Percentiles rank a stretch among this genome's conserved stretches.
These are phyloP conservation scores for Fusarium pseudograminearum DNA, from an alignment of 2,329 filamentous ascomycete species.

Conservation along the genomic window DNA sequence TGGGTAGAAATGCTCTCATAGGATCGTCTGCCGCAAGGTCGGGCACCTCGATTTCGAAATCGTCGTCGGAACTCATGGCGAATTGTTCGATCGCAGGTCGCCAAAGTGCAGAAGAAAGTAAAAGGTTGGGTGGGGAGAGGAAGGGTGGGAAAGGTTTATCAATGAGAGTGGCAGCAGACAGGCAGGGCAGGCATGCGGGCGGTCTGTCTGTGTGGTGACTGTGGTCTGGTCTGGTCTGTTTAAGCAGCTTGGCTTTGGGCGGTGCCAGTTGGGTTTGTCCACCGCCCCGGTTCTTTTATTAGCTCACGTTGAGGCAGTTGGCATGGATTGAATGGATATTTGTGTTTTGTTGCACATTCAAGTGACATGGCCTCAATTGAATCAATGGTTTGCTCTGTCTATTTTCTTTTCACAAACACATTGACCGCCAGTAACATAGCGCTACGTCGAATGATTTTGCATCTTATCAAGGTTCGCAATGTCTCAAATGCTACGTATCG, in stretches of 20 bases:
- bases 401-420: background rate
- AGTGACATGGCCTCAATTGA: background rate
- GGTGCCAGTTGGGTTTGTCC: slow-evolving; percentile 41
- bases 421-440: background rate
- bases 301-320: slow-evolving; percentile 32
- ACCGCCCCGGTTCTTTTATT: slow-evolving; percentile 49
- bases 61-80: slow-evolving; percentile 70
- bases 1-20: slow-evolving; percentile 81
- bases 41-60: slow-evolving; percentile 67
- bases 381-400: background rate
- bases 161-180: slow-evolving; percentile 30
- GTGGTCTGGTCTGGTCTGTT: slow-evolving; percentile 23
- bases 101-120: slow-evolving; percentile 28
- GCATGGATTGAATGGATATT: slow-evolving; percentile 26
- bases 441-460: background rate
- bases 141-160: slow-evolving; percentile 37
- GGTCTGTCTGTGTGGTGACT: slow-evolving; percentile 20
- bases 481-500: slow-evolving; percentile 12
- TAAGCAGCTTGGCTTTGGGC: slow-evolving; percentile 30
- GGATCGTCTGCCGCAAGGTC: slow-evolving; percentile 73
- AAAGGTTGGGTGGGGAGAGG: slow-evolving; percentile 35
- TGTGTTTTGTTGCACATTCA: slow-evolving; percentile 26
- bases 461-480: background rate
- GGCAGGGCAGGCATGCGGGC: slow-evolving; percentile 21
- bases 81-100: slow-evolving; percentile 22